phyloP scores from a whole-genome alignment of 1,284 basidiomycete genomes.

The Anthracocystis panici-leucophaei region DNA sequence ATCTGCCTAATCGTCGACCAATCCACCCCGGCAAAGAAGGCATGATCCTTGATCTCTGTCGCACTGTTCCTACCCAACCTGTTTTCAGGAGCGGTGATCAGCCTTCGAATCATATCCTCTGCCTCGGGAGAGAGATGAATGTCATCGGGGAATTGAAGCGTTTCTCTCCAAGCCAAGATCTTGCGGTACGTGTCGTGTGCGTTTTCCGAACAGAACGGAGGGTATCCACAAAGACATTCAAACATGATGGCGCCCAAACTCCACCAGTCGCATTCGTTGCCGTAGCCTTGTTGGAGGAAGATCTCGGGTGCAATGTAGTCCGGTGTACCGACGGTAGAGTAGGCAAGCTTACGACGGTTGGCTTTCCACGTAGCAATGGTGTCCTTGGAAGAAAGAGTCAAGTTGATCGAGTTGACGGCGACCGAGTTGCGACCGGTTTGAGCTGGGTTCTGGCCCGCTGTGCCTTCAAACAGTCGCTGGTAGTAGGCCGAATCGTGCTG shows the following conservation, averaged over 20 bases:
- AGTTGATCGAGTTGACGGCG: constrained; percentile 69
- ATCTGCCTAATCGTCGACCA: constrained; percentile 91
- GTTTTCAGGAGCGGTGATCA: constrained; percentile 86
- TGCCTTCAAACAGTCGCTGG: constrained; percentile 84
- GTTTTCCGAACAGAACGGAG: constrained; percentile 97
- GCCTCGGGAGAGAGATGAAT: constrained; percentile 92
- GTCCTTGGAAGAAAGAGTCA: constrained; percentile 67
- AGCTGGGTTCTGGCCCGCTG: constrained; percentile 40
- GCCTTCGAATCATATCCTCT: constrained; percentile 85
- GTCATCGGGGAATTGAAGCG: constrained; percentile 91
- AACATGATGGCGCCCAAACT: constrained; percentile 90
- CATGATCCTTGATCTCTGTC: constrained; percentile 90
- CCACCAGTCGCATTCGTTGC: constrained; percentile 99
- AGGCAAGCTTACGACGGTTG: constrained; percentile 94
- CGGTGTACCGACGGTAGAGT: constrained; percentile 97
- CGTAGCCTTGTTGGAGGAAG: constrained; percentile 96
- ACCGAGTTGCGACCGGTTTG: constrained; percentile 67
- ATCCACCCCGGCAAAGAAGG: constrained; percentile 96
- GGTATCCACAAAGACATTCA: constrained; percentile 94
- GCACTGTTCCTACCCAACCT: constrained; percentile 77
- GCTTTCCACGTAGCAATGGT: constrained; percentile 90
- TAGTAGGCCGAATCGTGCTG: constrained; percentile 95
- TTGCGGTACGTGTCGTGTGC: constrained; percentile 98
- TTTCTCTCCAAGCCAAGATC: constrained; percentile 94
- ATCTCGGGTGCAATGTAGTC: constrained; percentile 99